These are phyloP conservation scores for Musa schizocarpa DNA, from an alignment of 176 grass and related monocot genomes.

Conservation along the genomic window DNA sequence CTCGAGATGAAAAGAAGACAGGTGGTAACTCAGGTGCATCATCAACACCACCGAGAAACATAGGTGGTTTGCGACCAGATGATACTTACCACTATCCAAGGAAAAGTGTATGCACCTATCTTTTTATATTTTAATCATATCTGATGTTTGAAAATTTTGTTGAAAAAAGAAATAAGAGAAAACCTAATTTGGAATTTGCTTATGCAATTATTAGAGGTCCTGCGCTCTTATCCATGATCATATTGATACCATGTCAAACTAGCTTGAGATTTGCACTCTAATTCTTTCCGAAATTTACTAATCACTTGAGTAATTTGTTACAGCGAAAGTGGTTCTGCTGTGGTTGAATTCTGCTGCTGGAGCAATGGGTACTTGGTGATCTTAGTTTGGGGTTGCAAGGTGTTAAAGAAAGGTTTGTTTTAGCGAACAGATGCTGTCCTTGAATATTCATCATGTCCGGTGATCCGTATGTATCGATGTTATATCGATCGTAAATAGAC, in stretches of 20 bases:
- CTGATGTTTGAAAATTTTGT: not conserved
- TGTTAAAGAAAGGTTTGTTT: not conserved
- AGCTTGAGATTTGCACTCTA: too few relatives aligned
- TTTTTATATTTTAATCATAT: not conserved
- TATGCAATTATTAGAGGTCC: not conserved
- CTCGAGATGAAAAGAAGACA: constrained; percentile 42
- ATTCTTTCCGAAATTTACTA: not conserved
- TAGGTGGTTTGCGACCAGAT: constrained; percentile 21
- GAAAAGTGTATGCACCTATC: constrained; percentile 28
- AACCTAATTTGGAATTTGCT: not conserved
- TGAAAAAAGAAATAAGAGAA: not conserved
- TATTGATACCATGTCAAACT: not conserved
- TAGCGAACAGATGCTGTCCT: not conserved
- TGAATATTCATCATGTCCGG: not conserved
- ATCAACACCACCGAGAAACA: constrained; percentile 10
- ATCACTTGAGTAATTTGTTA: not conserved
- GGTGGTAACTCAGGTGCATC: constrained; percentile 3
- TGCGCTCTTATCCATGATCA: not conserved
- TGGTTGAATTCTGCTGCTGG: constrained; percentile 18
- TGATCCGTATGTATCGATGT: not conserved
- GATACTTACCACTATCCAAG: constrained; percentile 29
- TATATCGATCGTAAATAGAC: not conserved
- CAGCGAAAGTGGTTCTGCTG: constrained; percentile 40
- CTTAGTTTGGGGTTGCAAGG: constrained; percentile 12
- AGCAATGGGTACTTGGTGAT: constrained; percentile 7